Percentiles rank a stretch among this genome's conserved stretches.
These are phyloP conservation scores for Physcia stellaris DNA, from an alignment of 495 filamentous ascomycete genomes.

Conservation along the genomic window DNA sequence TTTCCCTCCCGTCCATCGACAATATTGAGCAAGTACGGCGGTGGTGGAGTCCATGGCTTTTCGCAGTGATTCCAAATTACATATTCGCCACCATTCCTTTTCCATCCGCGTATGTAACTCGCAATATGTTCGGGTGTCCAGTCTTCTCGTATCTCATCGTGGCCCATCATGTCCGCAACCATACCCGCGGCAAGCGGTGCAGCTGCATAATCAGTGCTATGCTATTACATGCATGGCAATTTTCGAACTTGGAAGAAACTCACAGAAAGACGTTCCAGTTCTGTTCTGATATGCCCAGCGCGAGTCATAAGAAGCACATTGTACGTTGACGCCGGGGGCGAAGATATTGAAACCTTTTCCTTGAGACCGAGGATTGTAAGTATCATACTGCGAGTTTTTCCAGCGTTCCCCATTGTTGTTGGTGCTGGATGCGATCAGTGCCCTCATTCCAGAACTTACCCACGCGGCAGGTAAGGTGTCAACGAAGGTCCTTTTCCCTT, in stretches of 20 bases:
- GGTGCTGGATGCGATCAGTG: background rate
- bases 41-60: background rate
- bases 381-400: background rate
- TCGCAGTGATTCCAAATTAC: background rate
- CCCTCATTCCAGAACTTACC: background rate
- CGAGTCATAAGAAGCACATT: background rate
- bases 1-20: too few species aligned
- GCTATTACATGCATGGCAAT: background rate
- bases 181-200: background rate
- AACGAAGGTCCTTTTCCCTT: background rate
- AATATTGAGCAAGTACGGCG: too few species aligned
- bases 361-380: too few species aligned
- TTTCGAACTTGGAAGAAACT: background rate
- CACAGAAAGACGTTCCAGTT: constrained; percentile 6
- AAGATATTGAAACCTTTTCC: background rate
- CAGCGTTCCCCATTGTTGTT: background rate
- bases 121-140: background rate
- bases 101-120: background rate
- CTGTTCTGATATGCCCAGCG: background rate
- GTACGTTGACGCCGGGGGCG: constrained; percentile 3
- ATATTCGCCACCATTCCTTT: background rate
- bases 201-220: background rate
- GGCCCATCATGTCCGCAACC: background rate
- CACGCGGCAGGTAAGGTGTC: background rate
- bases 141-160: background rate